These are phyloP conservation scores for Canna indica DNA, from an alignment of 176 grass and related monocot genomes.

Conservation along the genomic window DNA sequence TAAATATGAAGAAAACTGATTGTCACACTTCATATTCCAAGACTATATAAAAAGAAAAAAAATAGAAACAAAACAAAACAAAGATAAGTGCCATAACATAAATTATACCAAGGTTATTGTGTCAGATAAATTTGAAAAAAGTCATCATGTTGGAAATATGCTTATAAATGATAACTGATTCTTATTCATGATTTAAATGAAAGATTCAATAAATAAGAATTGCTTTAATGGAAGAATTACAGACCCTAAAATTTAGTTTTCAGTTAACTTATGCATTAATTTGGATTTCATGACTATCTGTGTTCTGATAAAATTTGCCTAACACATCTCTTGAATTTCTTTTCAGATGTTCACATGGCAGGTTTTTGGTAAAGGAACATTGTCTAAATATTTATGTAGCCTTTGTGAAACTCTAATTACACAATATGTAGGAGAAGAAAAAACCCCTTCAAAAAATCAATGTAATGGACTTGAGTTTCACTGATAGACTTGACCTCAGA, in stretches of 20 bases:
- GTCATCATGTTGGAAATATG: no score
- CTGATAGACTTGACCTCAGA: neutral
- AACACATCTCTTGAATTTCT: neutral
- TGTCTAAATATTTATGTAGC: neutral
- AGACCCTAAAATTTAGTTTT: neutral
- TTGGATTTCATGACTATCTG: neutral
- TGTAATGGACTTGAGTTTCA: neutral
- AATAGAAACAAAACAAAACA: no score
- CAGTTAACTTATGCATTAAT: neutral
- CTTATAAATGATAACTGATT: neutral
- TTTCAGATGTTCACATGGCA: neutral
- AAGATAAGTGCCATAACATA: no score
- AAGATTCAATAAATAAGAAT: neutral
- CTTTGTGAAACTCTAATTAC: no score
- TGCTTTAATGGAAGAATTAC: neutral
- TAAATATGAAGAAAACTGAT: neutral
- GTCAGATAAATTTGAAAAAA: no score
- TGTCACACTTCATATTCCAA: no score
- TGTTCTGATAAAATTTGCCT: neutral
- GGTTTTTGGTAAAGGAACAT: neutral
- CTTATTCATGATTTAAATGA: neutral
- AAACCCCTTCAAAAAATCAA: no score
- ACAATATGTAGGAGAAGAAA: neutral
- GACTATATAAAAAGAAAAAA: no score
- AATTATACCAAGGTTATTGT: neutral